These are phyloP conservation scores for Rhynchospora pubera DNA, from an alignment of 176 grass and related monocot genomes.

Conservation along the genomic window DNA sequence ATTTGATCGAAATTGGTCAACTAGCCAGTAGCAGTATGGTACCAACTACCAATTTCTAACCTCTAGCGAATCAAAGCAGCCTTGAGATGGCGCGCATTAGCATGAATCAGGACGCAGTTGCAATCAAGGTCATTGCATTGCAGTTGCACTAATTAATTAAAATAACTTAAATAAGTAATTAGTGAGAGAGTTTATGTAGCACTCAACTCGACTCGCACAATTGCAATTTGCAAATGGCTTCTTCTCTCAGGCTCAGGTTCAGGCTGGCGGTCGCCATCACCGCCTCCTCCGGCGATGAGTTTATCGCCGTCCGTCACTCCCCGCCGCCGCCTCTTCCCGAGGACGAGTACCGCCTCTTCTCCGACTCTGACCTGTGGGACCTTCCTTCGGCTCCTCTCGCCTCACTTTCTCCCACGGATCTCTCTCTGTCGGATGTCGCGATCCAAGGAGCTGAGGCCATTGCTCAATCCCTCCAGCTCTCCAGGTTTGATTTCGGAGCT, in stretches of 20 bases:
- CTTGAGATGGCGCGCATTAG: too few relatives aligned
- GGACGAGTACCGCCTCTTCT: constrained; percentile 52
- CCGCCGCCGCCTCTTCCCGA: constrained; percentile 45
- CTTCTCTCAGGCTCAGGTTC: constrained; percentile 8
- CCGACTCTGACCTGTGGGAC: constrained; percentile 90
- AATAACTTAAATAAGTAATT: too few relatives aligned
- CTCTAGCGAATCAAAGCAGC: too few relatives aligned
- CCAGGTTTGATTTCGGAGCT: constrained; percentile 43
- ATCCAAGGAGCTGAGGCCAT: constrained; percentile 32
- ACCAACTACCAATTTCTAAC: too few relatives aligned
- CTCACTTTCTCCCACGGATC: background rate
- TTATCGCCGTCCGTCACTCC: constrained; percentile 46
- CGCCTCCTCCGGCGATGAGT: constrained; percentile 37
- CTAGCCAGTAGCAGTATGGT: too few relatives aligned
- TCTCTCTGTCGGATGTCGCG: constrained; percentile 21
- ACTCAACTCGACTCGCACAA: too few relatives aligned
- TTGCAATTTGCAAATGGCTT: too few relatives aligned
- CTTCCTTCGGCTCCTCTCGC: constrained; percentile 54
- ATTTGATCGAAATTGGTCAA: too few relatives aligned
- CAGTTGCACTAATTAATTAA: too few relatives aligned
- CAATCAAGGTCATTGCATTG: too few relatives aligned
- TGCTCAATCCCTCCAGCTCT: constrained; percentile 37
- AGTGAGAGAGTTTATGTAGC: too few relatives aligned
- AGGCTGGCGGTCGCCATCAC: constrained; percentile 53
- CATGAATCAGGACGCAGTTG: too few relatives aligned